Evolutionary conservation across 2,329 filamentous ascomycete species (phyloP).

Genomic region (Emydomyces testavorans): DNA sequence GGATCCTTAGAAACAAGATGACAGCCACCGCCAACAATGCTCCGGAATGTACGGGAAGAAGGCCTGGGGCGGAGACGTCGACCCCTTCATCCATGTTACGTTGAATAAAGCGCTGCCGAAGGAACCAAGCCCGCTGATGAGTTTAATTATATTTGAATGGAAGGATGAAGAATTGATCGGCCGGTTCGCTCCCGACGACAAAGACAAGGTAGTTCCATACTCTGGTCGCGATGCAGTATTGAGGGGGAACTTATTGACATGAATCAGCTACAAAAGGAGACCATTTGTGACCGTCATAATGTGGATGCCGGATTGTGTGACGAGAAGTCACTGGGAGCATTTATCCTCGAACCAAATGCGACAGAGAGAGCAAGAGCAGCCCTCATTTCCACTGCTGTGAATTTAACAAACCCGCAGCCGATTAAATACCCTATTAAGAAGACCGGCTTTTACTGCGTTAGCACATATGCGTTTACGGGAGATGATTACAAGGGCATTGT

Average conservation of each 20-base stretch:
- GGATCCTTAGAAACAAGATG: constrained; percentile 55
- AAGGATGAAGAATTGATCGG: constrained; percentile 71
- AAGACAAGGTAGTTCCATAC: constrained; percentile 40
- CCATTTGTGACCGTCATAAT: constrained; percentile 64
- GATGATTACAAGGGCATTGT: constrained; percentile 66
- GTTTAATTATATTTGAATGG: constrained; percentile 90
- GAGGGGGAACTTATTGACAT: not conserved
- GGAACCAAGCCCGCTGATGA: constrained; percentile 62
- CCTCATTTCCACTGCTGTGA: constrained; percentile 68
- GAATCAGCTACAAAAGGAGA: constrained; percentile 41
- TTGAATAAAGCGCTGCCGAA: constrained; percentile 53
- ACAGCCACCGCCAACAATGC: constrained; percentile 71
- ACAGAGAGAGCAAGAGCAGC: constrained; percentile 57
- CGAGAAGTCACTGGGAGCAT: constrained; percentile 66
- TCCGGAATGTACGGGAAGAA: constrained; percentile 86
- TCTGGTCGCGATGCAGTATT: not conserved
- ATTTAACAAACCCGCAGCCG: constrained; percentile 59
- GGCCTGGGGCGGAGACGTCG: constrained; percentile 74
- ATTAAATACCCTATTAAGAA: constrained; percentile 77
- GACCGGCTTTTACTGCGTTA: constrained; percentile 93
- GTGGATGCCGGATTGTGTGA: constrained; percentile 63
- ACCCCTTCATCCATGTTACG: constrained; percentile 80
- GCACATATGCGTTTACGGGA: constrained; percentile 58
- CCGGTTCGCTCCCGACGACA: constrained; percentile 46
- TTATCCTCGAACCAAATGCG: constrained; percentile 67